Conservation (phyloP, 2,329 filamentous ascomycete species). For the Colletotrichum sp. region DNA sequence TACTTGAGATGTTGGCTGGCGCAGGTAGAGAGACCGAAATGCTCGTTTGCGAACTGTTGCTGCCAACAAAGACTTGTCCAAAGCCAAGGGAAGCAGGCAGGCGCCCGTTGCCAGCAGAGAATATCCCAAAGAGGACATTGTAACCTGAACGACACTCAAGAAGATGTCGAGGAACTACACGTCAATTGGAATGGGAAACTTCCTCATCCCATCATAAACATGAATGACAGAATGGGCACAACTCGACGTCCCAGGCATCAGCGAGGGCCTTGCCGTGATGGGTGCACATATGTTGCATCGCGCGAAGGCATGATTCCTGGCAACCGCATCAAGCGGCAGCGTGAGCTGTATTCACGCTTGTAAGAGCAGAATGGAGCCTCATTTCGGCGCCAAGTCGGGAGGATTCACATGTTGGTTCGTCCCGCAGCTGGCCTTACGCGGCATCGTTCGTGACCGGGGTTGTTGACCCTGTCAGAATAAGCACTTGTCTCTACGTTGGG, state of each 20-base stretch:
- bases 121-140: background rate
- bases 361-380: background rate
- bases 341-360: background rate
- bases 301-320: background rate
- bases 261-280: background rate
- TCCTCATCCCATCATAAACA: background rate
- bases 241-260: background rate
- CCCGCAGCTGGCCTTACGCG: background rate
- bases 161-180: background rate
- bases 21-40: background rate
- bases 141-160: background rate
- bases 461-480: background rate
- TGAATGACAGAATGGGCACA: background rate
- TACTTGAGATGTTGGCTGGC: background rate
- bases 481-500: background rate
- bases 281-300: background rate
- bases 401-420: background rate
- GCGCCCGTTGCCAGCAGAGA: background rate
- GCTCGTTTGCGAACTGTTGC: background rate
- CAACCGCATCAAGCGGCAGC: background rate
- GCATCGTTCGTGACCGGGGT: background rate
- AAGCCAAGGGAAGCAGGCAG: background rate
- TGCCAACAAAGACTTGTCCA: background rate
- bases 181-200: background rate
- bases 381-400: background rate